phyloP scores from a whole-genome alignment of 202 grass and related monocot genomes.

The Hordeum pubiflorum region DNA sequence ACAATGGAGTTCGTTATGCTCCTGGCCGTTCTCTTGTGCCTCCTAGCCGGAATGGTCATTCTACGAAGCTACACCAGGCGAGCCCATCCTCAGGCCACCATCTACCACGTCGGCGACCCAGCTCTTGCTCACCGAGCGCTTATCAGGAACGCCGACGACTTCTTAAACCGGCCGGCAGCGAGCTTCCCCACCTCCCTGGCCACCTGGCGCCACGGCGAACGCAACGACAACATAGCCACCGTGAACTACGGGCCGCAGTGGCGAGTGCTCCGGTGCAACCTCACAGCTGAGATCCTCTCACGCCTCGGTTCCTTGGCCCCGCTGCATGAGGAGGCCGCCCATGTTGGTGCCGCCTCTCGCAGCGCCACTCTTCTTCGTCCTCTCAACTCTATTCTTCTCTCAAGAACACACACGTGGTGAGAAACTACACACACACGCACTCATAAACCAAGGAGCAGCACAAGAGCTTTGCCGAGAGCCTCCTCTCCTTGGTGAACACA shows the following conservation, averaged over 20 bases:
- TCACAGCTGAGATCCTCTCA: neutral
- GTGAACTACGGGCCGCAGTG: conserved; percentile 3
- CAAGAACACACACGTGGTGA: too few relatives aligned
- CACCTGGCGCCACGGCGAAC: too few relatives aligned
- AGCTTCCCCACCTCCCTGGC: neutral
- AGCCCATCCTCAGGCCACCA: neutral
- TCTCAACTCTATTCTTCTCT: too few relatives aligned
- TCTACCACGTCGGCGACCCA: neutral
- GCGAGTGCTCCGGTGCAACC: conserved; percentile 15
- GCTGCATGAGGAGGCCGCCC: neutral
- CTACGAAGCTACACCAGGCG: neutral
- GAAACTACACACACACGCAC: too few relatives aligned
- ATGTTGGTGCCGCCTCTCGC: too few relatives aligned
- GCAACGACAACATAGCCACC: neutral
- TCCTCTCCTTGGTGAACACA: too few relatives aligned
- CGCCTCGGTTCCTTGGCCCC: neutral
- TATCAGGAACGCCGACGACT: neutral
- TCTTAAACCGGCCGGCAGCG: neutral
- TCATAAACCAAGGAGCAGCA: too few relatives aligned
- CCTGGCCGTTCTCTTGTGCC: neutral
- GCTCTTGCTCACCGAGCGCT: neutral
- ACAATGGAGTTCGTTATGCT: neutral
- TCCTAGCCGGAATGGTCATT: neutral
- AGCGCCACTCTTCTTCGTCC: too few relatives aligned
- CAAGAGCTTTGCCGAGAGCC: too few relatives aligned